Evolutionary conservation across 495 filamentous ascomycete species (phyloP).

Genomic region (Aspergillus saccharolyticus): DNA sequence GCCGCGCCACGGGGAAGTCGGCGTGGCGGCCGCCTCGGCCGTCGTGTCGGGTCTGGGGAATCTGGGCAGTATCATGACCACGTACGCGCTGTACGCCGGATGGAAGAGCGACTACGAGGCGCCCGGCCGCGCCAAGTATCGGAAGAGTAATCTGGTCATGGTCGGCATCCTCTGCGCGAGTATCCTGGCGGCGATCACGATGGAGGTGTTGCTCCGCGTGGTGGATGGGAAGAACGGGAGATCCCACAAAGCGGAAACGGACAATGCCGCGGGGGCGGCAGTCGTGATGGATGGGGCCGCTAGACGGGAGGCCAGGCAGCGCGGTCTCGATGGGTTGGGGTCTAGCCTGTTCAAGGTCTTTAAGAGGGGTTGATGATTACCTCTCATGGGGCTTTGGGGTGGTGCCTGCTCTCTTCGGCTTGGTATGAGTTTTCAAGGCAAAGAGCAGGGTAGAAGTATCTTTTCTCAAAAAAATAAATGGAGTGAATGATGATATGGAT

Average conservation of each 20-base stretch:
- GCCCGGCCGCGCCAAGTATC: conserved; percentile 63
- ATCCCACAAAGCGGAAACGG: conserved; percentile 20
- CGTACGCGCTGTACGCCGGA: conserved; percentile 82
- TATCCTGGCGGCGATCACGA: conserved; percentile 62
- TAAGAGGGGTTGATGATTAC: not conserved
- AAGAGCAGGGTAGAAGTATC: no score
- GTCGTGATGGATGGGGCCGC: conserved; percentile 63
- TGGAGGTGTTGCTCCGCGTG: conserved; percentile 60
- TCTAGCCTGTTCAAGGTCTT: conserved; percentile 16
- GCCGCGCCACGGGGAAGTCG: conserved; percentile 81
- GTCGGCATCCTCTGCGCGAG: conserved; percentile 76
- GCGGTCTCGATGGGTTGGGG: conserved; percentile 58
- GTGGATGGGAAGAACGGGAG: conserved; percentile 56
- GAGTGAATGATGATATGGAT: no score
- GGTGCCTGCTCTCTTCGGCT: no score
- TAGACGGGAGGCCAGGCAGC: conserved; percentile 59
- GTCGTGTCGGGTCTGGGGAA: conserved; percentile 84
- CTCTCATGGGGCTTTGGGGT: not conserved
- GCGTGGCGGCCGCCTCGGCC: conserved; percentile 82
- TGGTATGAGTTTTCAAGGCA: no score
- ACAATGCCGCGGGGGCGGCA: conserved; percentile 25
- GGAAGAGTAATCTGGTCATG: conserved; percentile 83
- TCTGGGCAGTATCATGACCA: conserved; percentile 77
- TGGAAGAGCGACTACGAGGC: conserved; percentile 68
- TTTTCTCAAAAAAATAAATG: no score